Conservation (phyloP, 495 filamentous ascomycete species). For the Podospora australis region DNA sequence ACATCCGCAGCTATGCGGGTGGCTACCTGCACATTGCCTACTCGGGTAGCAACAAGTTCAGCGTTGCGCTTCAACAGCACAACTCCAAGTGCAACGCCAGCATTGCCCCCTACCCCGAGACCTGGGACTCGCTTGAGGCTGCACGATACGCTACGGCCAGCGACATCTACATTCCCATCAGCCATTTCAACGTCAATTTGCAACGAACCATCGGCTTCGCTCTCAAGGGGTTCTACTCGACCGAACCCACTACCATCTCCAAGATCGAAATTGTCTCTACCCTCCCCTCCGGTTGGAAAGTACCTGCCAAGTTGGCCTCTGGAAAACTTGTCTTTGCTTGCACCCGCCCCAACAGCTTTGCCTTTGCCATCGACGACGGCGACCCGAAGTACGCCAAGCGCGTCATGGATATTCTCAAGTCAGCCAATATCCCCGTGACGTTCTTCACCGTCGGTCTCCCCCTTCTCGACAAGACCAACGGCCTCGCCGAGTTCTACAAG, state of each 20-base stretch:
- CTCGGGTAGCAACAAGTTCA: constrained; percentile 60
- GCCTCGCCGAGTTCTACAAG: constrained; percentile 57
- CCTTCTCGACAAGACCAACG: constrained; percentile 51
- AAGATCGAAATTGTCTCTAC: constrained; percentile 58
- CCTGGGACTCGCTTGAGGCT: constrained; percentile 68
- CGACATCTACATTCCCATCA: constrained; percentile 70
- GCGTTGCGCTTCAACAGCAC: constrained; percentile 65
- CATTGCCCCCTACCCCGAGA: constrained; percentile 62
- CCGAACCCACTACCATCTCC: constrained; percentile 46
- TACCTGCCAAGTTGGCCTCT: constrained; percentile 57
- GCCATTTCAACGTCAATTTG: constrained; percentile 63
- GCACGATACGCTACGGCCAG: constrained; percentile 52
- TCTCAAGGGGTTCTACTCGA: constrained; percentile 61
- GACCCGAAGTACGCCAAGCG: constrained; percentile 53
- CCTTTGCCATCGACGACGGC: constrained; percentile 78
- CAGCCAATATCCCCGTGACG: constrained; percentile 60
- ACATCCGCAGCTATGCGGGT: constrained; percentile 50
- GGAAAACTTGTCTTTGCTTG: constrained; percentile 59
- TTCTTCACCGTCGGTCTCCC: constrained; percentile 73
- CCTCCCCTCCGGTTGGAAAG: constrained; percentile 43
- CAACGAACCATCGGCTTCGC: constrained; percentile 56
- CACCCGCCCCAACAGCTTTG: constrained; percentile 66
- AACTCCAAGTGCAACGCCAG: constrained; percentile 55
- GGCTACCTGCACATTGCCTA: constrained; percentile 68
- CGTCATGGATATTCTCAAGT: constrained; percentile 59